Base-by-base conservation (phyloP, 2,329 filamentous ascomycete species). In the Paraphaeosphaeria minitans region DNA sequence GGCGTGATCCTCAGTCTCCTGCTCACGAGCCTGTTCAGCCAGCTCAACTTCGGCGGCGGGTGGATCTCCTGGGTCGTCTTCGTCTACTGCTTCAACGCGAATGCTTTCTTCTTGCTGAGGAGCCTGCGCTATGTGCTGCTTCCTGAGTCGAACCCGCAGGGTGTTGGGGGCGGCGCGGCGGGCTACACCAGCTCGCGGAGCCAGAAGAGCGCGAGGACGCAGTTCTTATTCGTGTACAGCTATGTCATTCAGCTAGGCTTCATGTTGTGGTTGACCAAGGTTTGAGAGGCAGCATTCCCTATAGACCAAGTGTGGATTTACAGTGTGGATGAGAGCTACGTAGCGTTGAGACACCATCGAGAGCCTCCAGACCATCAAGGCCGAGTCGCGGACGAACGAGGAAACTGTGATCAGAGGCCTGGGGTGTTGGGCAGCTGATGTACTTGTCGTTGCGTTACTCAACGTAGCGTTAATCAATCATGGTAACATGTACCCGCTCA, bases 81-180 rank as follows among this genome's bases (percentile, higher is more conserved):
- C 75, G 77, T 89, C 35, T 99, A 99, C 78, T 95, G 92, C 0
- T 99, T 95, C 77, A 80, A 92, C 60, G 94, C 95, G 16, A 98
- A 98, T 78, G 94, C 94, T 0, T 90, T 99, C 66, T 99, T 99
- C 77, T 74, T 99, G 80, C 89, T 99, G 75, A 90, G 95, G 59
- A 98, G 94, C 16, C 80, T 99, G 62, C 93, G 96, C 81, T 99
- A 99, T 71, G 95, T 99, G 27, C 85, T 99, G 14, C 85, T 99
- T 5, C 95, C 95, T 0, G 93, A 97, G 74, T 63, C 69, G 53
- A 61, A 58, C 12, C 62, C 59, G 0, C 67, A 70, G 46, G 65
- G 67, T 19, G 71, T 65, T 45, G 66, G 64, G 12, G 67, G 64
- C 13, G 66, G 81, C 57, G 83, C 82, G 13, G 81, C 82, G 1